Base-by-base conservation (phyloP, 2,329 filamentous ascomycete genomes). In the Xylariaceae sp. region DNA sequence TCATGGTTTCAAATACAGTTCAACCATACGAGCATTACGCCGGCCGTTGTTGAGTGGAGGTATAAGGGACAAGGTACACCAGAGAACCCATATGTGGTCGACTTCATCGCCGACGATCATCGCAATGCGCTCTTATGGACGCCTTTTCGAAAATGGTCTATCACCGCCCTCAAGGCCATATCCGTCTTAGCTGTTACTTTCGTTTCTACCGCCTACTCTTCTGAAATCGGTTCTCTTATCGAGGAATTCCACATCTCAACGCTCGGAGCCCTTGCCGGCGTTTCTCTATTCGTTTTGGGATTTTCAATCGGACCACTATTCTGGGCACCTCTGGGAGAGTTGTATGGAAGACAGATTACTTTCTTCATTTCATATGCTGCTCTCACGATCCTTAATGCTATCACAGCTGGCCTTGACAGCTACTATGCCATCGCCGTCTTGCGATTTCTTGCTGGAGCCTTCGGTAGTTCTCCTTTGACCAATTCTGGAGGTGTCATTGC, bases 121-220 rank as follows among this genome's bases (percentile, higher is more conserved):
- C 76, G 79, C 52, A 85, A 89, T 62, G 83, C 85, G 1, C 76
- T 84, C 72, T 69, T 70, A 39, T 86, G 81, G 14, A 48, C 51
- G 17, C 35, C 43, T 25, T 54, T 48, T 48, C 49, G 39, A 23
- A 88, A 88, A 67, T 89, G 85, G 85, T 60, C 63, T 22, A 78
- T 85, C 52, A 85, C 82, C 2, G 59, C 77, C 42, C 62, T 84
- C 33, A 78, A 84, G 45, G 83, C 85, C 11, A 56, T 85, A 22
- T 79, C 85, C 12, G 85, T 83, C 1, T 72, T 90, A 35, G 83
- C 76, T 22, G 83, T 88, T 22, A 72, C 86, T 3, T 85, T 90
- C 55, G 79, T 80, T 43, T 86, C 82, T 16, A 84, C 81, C 1
- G 84, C 84, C 23, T 86, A 80, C 62, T 79, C 77, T 4, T 79